Percentiles rank a stretch among this genome's conserved stretches.
Conservation (phyloP, 1,139 yeast genomes). For the Hansenula lynferdii region DNA sequence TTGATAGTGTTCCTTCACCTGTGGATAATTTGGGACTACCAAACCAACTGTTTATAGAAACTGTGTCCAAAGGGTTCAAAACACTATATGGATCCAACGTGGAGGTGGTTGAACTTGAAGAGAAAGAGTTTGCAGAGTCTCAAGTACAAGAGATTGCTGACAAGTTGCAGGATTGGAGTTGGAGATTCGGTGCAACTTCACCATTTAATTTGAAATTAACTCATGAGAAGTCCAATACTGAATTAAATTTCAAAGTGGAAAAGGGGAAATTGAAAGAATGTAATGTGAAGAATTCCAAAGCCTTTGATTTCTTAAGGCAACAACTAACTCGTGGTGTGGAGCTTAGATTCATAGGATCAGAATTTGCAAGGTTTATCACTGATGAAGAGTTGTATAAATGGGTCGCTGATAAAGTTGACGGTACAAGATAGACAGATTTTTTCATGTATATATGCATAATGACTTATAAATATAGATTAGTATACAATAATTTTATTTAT, state of each 20-base stretch:
- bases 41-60: conserved; percentile 41
- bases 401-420: conserved; percentile 45
- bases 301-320: conserved; percentile 28
- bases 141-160: conserved; percentile 37
- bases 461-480: background rate
- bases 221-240: conserved; percentile 25
- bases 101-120: conserved; percentile 21
- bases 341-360: conserved; percentile 38
- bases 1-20: conserved; percentile 72
- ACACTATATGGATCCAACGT: conserved; percentile 22
- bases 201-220: conserved; percentile 45
- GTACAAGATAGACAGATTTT: too few relatives aligned
- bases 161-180: conserved; percentile 54
- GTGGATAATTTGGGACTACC: conserved; percentile 59
- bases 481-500: too few relatives aligned
- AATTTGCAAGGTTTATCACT: conserved; percentile 41
- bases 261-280: conserved; percentile 32
- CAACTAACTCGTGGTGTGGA: conserved; percentile 26
- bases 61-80: conserved; percentile 43
- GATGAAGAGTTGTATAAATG: conserved; percentile 39
- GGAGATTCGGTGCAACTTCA: conserved; percentile 75
- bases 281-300: conserved; percentile 18
- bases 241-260: conserved; percentile 37
- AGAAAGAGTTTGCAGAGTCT: conserved; percentile 43
- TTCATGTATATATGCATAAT: background rate